Evolutionary conservation across 1,284 basidiomycete species (phyloP), one percentile per base, ranked within the genome.

Genomic region (Wallemia hederae): DNA sequence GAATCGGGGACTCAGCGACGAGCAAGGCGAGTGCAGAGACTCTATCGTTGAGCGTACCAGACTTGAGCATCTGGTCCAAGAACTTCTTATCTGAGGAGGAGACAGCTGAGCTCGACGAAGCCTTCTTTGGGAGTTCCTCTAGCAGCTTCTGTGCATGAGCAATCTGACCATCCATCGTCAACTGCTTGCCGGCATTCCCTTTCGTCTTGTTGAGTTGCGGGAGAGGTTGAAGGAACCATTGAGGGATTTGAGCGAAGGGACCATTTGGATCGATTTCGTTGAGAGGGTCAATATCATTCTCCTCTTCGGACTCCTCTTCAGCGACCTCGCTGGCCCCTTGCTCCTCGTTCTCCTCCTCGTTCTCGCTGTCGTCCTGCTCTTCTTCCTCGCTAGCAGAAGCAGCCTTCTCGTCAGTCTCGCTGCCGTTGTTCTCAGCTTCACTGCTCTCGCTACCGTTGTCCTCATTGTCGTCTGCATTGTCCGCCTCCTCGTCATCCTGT

Each of bases 21-120:
- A 97, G 76, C 27, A 98, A 74, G 2, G 90, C 89, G 60, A 98
- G 75, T 0, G 94, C 94, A 62, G 87, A 89, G 1, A 98, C 81
- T 63, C 88, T 78, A 70, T 98, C 94, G 25, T 87, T 88, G 24
- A 96, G 79, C 1, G 94, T 98, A 65, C 90, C 91, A 58, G 80
- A 81, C 27, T 80, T 75, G 24, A 92, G 79, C 60, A 96, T 83
- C 65, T 85, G 84, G 59, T 81, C 76, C 60, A 94, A 76, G 72
- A 96, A 96, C 2, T 75, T 76, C 7, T 78, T 76, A 69, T 94
- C 89, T 0, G 85, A 80, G 0, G 80, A 69, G 17, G 24, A 28
- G n/a, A 49, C 39, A n/a, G 39, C 39, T 49, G 3, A 70, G 70
- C 63, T 63, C 62, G 19, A 24, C 68, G 65, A 57, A 66, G 59